Base-by-base conservation (phyloP, 345 rosid species). In the Anacardium occidentale region DNA sequence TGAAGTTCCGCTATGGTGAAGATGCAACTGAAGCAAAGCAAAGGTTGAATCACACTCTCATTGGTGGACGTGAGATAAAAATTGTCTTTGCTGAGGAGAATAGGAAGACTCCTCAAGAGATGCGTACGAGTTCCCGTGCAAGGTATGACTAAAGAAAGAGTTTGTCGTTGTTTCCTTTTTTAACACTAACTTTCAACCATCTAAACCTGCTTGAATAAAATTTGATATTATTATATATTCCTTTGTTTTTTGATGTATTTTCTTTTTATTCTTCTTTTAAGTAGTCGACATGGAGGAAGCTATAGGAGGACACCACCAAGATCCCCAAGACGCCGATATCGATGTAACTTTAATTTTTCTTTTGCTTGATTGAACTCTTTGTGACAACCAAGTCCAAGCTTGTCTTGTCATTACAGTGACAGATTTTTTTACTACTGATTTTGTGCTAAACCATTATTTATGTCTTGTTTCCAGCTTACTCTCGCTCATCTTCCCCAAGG, bases 61-160 rank as follows among this genome's bases (percentile, higher is more conserved):
- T 94, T 77, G 98, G 98, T 76, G 97, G 98, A 34, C 93, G 97
- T 25, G 98, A 94, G 90, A 89, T 94, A 64, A 78, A 91, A 68
- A 94, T 94, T 78, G 98, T 90, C 65, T 94, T 87, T 79, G 94
- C 98, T 62, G 98, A 94, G 81, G 98, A 94, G 74, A 94, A 91
- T 57, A 86, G 97, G 14, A 94, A 91, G 80, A 90, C 96, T 72
- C 96, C 96, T 26, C 89, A 66, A 61, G 98, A 94, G 78, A 94
- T 94, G 98, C 90, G 90, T 0, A 3, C 9, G 25, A 83, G 60
- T 72, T 7, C 77, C 15, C 87, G 80, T 7, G 0, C 75, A 40
- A 91, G 97, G 98, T 94, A 57, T 20, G 34, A 34, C 13, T 18
- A 11, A 18, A 17, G 5, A 0, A 10, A 37, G 11, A 1, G 1